phyloP scores from a whole-genome alignment of 169 alveolate species.

The Eimeria necatrix region DNA sequence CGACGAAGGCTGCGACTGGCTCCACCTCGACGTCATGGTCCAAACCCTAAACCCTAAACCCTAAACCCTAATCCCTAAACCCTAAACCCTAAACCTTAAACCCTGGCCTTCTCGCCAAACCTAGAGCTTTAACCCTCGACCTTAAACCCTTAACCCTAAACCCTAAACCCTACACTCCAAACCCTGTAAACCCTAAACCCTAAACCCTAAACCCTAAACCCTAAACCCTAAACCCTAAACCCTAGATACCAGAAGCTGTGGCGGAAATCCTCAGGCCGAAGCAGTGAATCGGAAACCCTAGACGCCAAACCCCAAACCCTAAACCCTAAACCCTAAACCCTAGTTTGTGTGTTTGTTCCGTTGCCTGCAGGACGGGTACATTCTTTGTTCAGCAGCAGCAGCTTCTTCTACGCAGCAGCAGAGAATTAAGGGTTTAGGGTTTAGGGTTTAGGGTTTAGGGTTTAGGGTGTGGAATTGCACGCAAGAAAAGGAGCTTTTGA shows the following conservation, averaged over 20 bases:
- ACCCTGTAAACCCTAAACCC: not conserved
- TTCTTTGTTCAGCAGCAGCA: not conserved
- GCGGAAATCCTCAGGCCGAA: not conserved
- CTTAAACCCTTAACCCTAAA: not conserved
- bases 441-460: constrained; percentile 4
- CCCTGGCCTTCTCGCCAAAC: not conserved
- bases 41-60: not conserved
- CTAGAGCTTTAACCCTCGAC: not conserved
- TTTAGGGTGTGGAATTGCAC: not conserved
- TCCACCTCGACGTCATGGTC: constrained; percentile 84
- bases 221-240: not conserved
- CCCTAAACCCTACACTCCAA: not conserved
- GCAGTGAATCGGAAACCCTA: constrained; percentile 28
- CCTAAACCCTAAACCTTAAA: not conserved
- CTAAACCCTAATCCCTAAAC: no score
- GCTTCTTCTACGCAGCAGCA: no score
- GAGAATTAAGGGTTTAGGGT: not conserved
- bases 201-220: constrained; percentile 2
- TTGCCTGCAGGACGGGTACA: not conserved
- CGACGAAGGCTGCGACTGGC: constrained; percentile 83
- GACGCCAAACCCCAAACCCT: constrained; percentile 2
- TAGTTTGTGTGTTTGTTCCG: not conserved
- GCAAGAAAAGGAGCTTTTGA: no score
- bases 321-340: constrained; percentile 4
- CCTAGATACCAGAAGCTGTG: not conserved